Percentiles rank a stretch among this genome's conserved stretches.
phyloP scores from a whole-genome alignment of 305 asterid species.

The Petunia hybrid region DNA sequence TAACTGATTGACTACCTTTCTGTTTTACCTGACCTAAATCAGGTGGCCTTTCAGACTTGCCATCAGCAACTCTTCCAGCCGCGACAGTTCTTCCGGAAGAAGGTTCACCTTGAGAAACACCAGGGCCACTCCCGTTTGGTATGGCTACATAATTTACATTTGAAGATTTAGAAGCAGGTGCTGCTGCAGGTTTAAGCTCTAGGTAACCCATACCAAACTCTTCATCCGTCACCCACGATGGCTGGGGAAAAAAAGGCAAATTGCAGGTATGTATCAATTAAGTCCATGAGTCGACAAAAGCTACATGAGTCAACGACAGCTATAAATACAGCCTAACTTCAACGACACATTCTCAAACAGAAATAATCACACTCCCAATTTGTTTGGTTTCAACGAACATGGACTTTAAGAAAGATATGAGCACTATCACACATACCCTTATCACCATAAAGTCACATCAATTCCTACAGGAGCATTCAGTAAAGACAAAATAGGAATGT shows the following conservation, averaged over 20 bases:
- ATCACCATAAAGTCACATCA: constrained; percentile 14
- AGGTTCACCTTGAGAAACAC: constrained; percentile 66
- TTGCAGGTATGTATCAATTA: constrained; percentile 15
- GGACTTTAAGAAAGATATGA: not conserved
- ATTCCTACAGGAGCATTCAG: constrained; percentile 21
- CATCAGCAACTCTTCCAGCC: constrained; percentile 64
- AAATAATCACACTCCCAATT: not conserved
- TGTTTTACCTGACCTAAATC: constrained; percentile 58
- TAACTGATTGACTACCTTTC: constrained; percentile 50
- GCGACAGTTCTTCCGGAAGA: constrained; percentile 58
- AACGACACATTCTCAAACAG: not conserved
- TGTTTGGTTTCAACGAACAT: not conserved
- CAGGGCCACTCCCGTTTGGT: constrained; percentile 65
- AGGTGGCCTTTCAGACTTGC: constrained; percentile 58
- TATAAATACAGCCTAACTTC: constrained; percentile 3
- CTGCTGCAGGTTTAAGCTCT: constrained; percentile 79
- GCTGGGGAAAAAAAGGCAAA: constrained; percentile 55
- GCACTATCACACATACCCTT: not conserved
- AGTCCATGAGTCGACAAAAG: constrained; percentile 28
- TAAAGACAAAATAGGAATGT: not conserved
- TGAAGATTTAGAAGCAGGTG: constrained; percentile 67
- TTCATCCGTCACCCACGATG: constrained; percentile 98
- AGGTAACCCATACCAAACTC: constrained; percentile 99
- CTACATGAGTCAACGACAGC: constrained; percentile 5
- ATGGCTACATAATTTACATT: constrained; percentile 55